phyloP scores from a whole-genome alignment of 176 grass and related monocot species.

The Carex littledalei region DNA sequence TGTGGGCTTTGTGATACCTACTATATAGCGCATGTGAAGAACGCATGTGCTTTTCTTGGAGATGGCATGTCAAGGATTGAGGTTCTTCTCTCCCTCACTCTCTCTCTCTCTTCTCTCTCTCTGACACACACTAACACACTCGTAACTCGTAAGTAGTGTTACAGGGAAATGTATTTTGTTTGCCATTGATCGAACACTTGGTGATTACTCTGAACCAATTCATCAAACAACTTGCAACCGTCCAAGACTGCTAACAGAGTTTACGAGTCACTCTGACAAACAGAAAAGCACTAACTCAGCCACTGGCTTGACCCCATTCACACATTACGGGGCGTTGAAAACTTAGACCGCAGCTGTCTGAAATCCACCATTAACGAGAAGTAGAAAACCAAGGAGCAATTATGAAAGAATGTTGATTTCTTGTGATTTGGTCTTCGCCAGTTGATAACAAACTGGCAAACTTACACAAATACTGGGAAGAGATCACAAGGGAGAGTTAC shows the following conservation, averaged over 20 bases:
- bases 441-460: not conserved
- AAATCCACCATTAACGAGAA: not conserved
- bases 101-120: not conserved
- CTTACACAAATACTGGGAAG: not conserved
- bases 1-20: slow-evolving; percentile 95
- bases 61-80: slow-evolving; percentile 93
- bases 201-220: not conserved
- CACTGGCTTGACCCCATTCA: not conserved
- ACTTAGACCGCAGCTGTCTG: not conserved
- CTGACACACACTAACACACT: not conserved
- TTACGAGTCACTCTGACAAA: not conserved
- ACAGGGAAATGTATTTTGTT: not conserved
- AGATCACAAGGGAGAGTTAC: not conserved
- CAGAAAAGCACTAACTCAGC: not conserved
- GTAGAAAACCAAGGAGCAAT: not conserved
- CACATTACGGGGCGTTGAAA: not conserved
- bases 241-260: not conserved
- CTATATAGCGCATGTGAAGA: slow-evolving; percentile 89
- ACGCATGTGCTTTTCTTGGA: slow-evolving; percentile 77
- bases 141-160: not conserved
- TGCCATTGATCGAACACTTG: not conserved
- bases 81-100: slow-evolving; percentile 13
- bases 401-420: not conserved
- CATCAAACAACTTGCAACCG: not conserved
- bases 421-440: not conserved